A percentile compares a stretch with the other conserved stretches of the same genome.
Conservation (phyloP, 805 yeast species). For the Maudiozyma turicensis region DNA sequence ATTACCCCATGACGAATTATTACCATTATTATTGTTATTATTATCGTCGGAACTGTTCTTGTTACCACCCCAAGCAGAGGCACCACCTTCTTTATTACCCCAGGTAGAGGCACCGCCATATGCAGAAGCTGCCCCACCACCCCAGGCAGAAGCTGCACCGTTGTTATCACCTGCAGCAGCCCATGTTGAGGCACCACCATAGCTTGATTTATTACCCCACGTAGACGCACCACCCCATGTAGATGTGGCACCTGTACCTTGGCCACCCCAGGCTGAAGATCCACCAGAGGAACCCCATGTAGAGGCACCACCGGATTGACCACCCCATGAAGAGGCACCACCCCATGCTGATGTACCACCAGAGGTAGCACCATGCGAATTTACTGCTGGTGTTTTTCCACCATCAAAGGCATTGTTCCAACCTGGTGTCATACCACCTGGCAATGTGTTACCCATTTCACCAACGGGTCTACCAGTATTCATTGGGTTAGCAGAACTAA, state of each 20-base stretch:
- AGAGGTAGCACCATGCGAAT: slow-evolving; percentile 20
- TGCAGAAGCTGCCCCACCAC: slow-evolving; percentile 30
- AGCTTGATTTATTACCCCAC: slow-evolving; percentile 30
- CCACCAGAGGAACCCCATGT: slow-evolving; percentile 34
- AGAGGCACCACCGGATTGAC: slow-evolving; percentile 33
- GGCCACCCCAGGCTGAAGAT: slow-evolving; percentile 36
- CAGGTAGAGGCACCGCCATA: slow-evolving; percentile 37
- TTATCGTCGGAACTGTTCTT: slow-evolving; percentile 30
- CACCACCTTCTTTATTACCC: slow-evolving; percentile 32
- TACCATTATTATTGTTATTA: slow-evolving; percentile 15
- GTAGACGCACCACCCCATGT: slow-evolving; percentile 33
- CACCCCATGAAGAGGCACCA: slow-evolving; percentile 39
- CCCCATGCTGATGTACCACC: slow-evolving; percentile 35
- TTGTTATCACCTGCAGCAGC: slow-evolving; percentile 33
- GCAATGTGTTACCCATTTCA: slow-evolving; percentile 21
- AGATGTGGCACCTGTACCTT: slow-evolving; percentile 30
- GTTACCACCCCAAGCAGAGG: slow-evolving; percentile 35
- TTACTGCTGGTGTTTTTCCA: slow-evolving; percentile 36
- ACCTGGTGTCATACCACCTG: slow-evolving; percentile 41
- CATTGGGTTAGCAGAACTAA: slow-evolving; percentile 28
- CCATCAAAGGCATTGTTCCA: slow-evolving; percentile 49
- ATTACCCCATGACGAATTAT: slow-evolving; percentile 35
- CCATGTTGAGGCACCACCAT: slow-evolving; percentile 44
- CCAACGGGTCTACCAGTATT: slow-evolving; percentile 25
- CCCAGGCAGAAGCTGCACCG: slow-evolving; percentile 39